Percentiles rank a stretch among this genome's conserved stretches.
These are phyloP conservation scores for Penicillium psychrosexuale DNA, from an alignment of 2,329 filamentous ascomycete genomes.

Conservation along the genomic window DNA sequence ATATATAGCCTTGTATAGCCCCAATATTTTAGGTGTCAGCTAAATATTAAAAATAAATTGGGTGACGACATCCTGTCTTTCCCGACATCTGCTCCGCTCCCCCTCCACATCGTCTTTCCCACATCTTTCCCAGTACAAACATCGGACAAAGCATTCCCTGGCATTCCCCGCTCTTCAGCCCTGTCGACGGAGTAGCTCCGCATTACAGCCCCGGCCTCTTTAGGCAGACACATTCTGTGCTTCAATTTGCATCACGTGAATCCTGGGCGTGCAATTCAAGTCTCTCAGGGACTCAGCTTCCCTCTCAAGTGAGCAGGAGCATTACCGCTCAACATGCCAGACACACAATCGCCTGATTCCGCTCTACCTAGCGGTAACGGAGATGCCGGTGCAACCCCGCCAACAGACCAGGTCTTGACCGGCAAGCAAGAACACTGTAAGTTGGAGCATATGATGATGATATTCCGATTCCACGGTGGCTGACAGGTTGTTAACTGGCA, in stretches of 20 bases:
- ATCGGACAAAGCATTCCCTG: neutral
- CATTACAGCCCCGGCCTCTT: slow-evolving; percentile 19
- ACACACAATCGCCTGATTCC: slow-evolving; percentile 9
- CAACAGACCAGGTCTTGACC: slow-evolving; percentile 63
- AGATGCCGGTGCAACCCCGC: slow-evolving; percentile 34
- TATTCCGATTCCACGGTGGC: neutral
- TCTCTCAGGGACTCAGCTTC: neutral
- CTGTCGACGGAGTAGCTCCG: slow-evolving; percentile 5
- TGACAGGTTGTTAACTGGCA: slow-evolving; percentile 9
- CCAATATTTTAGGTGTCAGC: neutral
- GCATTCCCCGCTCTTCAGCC: neutral
- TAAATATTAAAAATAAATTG: neutral
- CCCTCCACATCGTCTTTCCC: slow-evolving; percentile 1
- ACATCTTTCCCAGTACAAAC: neutral
- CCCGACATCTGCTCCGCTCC: slow-evolving; percentile 1
- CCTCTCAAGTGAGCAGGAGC: neutral
- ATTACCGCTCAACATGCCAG: slow-evolving; percentile 7
- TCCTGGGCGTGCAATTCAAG: neutral
- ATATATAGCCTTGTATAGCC: neutral
- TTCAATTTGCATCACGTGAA: neutral
- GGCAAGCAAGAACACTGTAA: slow-evolving; percentile 98
- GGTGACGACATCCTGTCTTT: slow-evolving; percentile 18
- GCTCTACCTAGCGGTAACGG: slow-evolving; percentile 15
- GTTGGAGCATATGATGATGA: slow-evolving; percentile 30
- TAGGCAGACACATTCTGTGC: slow-evolving; percentile 32